Conservation (phyloP, 2,329 filamentous ascomycete species). For the Penicillium hesseltinei region DNA sequence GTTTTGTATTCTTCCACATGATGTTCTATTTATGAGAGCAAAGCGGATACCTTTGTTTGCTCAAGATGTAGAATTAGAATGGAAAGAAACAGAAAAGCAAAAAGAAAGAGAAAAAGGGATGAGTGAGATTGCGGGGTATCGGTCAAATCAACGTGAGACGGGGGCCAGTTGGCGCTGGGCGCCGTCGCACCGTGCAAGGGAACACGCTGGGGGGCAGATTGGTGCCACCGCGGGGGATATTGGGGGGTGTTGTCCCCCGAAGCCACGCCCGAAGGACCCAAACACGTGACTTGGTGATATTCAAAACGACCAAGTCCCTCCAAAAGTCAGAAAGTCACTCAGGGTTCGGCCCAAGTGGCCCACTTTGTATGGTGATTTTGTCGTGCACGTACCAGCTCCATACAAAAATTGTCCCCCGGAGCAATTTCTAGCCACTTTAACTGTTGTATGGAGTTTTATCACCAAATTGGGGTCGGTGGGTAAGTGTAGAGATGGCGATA, state of each 20-base stretch:
- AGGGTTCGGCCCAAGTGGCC: not conserved
- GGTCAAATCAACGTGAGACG: too few species aligned
- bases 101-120: too few species aligned
- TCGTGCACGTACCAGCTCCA: not conserved
- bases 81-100: not conserved
- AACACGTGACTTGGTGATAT: not conserved
- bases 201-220: too few species aligned
- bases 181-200: too few species aligned
- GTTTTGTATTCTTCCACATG: constrained; percentile 79
- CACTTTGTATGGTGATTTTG: not conserved
- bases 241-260: not conserved
- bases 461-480: not conserved
- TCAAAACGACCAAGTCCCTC: not conserved
- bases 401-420: constrained; percentile 2
- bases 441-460: not conserved
- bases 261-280: not conserved
- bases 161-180: not conserved
- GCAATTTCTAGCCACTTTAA: constrained; percentile 1
- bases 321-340: not conserved
- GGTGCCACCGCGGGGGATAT: too few species aligned
- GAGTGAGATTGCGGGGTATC: not conserved
- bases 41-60: not conserved
- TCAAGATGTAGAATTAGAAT: not conserved
- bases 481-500: not conserved
- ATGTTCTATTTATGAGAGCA: not conserved